Evolutionary conservation across 768 basidiomycete genomes (phyloP), one percentile per base, ranked within the genome.

Genomic region (Suillus decipiens): DNA sequence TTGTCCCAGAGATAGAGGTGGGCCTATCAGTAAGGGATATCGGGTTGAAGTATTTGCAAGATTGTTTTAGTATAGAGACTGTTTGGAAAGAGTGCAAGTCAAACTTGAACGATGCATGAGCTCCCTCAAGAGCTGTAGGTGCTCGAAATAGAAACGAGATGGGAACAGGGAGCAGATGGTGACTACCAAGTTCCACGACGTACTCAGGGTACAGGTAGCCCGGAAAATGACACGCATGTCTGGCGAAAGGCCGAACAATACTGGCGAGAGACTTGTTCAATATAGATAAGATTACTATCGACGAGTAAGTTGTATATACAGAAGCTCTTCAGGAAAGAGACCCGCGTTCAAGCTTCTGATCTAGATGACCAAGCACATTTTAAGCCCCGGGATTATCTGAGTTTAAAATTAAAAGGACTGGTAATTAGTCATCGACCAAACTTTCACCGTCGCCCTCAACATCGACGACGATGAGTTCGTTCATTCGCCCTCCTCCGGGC

Each of bases 401-500:
- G 64, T 15, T 70, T 61, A 42, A 75, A 74, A 48, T 28, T 2
- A 41, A 65, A 17, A 31, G 33, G 39, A 22, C 42, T 43, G 5
- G 19, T 42, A 7, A 62, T 74, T 74, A 65, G 75, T 76, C 70
- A 74, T 58, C 71, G 31, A 61, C 19, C 36, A 34, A 61, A 43
- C 66, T 73, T 74, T 70, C 67, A 63, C 56, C 42, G 53, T 66
- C 64, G 66, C 71, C 71, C 62, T 70, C 73, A 73, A 62, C 73
- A 59, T 55, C 63, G 57, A 77, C 65, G 57, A 77, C 71, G 63
- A 75, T 75, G 74, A 77, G 72, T 47, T 59, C 67, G 39, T 75
- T 71, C 65, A 61, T 75, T 61, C 74, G 75, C 53, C 78, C 74
- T 15, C 72, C 71, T 41, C 73, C 75, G 8, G 73, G 73, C 1